phyloP scores from a whole-genome alignment of 1,139 yeast species.

The Groenewaldozyma auringiensis region DNA sequence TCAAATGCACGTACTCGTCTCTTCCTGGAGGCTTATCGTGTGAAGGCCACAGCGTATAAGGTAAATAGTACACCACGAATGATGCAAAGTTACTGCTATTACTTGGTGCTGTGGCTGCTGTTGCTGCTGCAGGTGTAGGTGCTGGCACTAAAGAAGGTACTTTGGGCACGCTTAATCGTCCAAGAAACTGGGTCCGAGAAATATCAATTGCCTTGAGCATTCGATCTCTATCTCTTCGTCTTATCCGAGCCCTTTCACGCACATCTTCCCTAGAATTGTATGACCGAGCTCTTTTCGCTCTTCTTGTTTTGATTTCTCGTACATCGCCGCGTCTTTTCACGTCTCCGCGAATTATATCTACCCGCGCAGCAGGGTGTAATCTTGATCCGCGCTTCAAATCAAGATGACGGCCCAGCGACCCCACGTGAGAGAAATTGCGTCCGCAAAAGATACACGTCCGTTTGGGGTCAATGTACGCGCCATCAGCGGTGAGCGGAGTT shows the following conservation, averaged over 20 bases:
- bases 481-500: conserved; percentile 7
- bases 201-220: conserved; percentile 31
- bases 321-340: conserved; percentile 45
- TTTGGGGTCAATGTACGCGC: conserved; percentile 26
- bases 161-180: conserved; percentile 34
- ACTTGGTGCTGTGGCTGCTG: too few species aligned
- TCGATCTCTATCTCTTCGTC: conserved; percentile 35
- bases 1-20: not conserved
- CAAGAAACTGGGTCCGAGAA: conserved; percentile 32
- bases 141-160: conserved; percentile 37
- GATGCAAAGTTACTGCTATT: conserved; percentile 37
- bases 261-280: conserved; percentile 43
- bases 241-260: conserved; percentile 33
- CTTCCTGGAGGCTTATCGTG: not conserved
- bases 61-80: conserved; percentile 39
- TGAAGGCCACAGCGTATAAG: conserved; percentile 40
- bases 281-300: conserved; percentile 34
- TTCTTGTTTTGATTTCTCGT: conserved; percentile 35
- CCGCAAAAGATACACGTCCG: conserved; percentile 43
- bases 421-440: conserved; percentile 43
- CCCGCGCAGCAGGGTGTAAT: conserved; percentile 39
- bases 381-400: conserved; percentile 42
- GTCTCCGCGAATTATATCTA: conserved; percentile 37
- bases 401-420: conserved; percentile 46
- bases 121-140: not conserved